Conservation (phyloP, 1,139 yeast genomes). For the Schwanniomyces etchellsii region DNA sequence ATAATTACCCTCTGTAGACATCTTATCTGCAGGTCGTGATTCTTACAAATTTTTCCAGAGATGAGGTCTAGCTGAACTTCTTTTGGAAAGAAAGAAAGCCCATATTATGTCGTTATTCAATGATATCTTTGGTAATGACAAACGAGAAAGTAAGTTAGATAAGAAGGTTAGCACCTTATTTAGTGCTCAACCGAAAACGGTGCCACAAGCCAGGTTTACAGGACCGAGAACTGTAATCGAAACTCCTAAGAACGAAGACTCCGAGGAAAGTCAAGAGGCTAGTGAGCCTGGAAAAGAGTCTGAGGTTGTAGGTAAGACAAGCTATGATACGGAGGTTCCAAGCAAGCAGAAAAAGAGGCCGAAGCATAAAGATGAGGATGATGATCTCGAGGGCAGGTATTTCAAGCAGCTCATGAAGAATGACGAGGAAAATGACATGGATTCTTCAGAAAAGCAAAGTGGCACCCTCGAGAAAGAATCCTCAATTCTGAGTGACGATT, state of each 20-base stretch:
- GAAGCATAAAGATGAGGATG: slow-evolving; percentile 33
- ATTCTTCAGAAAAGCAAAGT: slow-evolving; percentile 9
- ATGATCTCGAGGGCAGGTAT: slow-evolving; percentile 44
- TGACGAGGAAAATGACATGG: slow-evolving; percentile 14
- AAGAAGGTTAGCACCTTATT: slow-evolving; percentile 38
- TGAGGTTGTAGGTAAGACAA: slow-evolving; percentile 9
- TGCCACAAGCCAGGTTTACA: slow-evolving; percentile 12
- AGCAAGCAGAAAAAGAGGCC: slow-evolving; percentile 17
- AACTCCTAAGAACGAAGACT: slow-evolving; percentile 3
- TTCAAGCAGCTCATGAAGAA: slow-evolving; percentile 33
- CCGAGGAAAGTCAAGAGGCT: slow-evolving; percentile 5
- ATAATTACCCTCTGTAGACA: too few relatives aligned
- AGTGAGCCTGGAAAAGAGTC: slow-evolving; percentile 11
- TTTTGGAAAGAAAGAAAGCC: too few relatives aligned
- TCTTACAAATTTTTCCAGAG: too few relatives aligned
- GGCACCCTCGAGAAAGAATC: slow-evolving; percentile 13
- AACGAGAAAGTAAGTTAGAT: slow-evolving; percentile 24
- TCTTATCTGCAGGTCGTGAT: too few relatives aligned
- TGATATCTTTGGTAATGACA: slow-evolving; percentile 24
- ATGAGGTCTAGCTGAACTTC: too few relatives aligned
- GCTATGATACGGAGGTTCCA: slow-evolving; percentile 10
- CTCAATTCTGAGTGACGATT: slow-evolving; percentile 8
- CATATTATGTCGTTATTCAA: slow-evolving; percentile 37
- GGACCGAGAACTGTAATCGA: slow-evolving; percentile 21
- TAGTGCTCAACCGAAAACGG: slow-evolving; percentile 14